Percentiles rank a stretch among this genome's conserved stretches.
phyloP scores from a whole-genome alignment of 2,329 filamentous ascomycete species.

The Sporothrix brunneoviolacea region DNA sequence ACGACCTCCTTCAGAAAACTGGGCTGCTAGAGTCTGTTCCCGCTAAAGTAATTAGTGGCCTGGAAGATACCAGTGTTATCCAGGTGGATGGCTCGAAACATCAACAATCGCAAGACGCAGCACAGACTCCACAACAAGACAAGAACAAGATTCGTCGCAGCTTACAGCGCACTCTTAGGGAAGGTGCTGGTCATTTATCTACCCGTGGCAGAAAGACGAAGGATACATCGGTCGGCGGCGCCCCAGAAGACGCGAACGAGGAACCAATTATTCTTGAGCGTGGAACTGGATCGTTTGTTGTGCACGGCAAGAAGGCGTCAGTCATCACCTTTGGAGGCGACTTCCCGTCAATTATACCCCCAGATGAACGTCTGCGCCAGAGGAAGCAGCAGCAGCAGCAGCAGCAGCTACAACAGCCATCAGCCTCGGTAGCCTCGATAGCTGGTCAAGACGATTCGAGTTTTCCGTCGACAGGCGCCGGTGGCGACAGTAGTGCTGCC shows the following conservation, averaged over 20 bases:
- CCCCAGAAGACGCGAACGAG: conserved; percentile 25
- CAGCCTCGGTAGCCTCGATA: conserved; percentile 29
- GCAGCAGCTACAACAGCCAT: conserved; percentile 20
- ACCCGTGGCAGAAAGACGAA: conserved; percentile 70
- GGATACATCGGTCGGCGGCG: conserved; percentile 36
- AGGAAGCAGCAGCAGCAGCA: conserved; percentile 43
- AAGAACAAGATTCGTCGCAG: conserved; percentile 72
- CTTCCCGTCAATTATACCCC: conserved; percentile 63
- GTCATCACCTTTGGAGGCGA: conserved; percentile 96
- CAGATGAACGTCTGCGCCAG: conserved; percentile 64
- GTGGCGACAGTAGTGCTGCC: not conserved
- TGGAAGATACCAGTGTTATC: not conserved
- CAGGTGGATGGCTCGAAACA: not conserved
- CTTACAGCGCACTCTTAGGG: conserved; percentile 81
- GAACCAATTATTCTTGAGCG: conserved; percentile 65
- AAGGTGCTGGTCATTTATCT: conserved; percentile 61
- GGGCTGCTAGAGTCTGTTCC: conserved; percentile 49
- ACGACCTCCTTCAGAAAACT: conserved; percentile 59
- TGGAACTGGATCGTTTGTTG: conserved; percentile 81
- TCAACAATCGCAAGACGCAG: not conserved
- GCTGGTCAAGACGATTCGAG: conserved; percentile 3
- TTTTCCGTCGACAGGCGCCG: not conserved
- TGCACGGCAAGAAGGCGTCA: conserved; percentile 96
- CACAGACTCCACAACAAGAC: conserved; percentile 32
- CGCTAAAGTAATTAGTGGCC: not conserved